Percentiles rank a stretch among this genome's conserved stretches.
Evolutionary conservation across 768 basidiomycete genomes (phyloP).

Genomic region (Lanmaoa rubissima): DNA sequence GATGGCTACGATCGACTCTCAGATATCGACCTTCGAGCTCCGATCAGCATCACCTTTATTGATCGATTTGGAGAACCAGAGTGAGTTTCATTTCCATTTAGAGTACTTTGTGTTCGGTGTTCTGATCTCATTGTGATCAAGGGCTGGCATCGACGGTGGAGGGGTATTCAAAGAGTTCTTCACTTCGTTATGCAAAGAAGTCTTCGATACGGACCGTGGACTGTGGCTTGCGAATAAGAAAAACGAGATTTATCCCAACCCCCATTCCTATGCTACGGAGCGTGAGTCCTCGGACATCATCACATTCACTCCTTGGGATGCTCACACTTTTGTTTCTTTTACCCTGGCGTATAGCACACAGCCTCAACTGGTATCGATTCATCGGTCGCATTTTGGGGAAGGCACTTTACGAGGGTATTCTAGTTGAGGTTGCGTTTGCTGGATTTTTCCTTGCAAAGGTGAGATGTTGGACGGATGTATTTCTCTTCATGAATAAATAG

Average conservation of each 20-base stretch:
- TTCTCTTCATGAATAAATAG: not conserved
- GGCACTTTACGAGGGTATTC: slow-evolving; percentile 93
- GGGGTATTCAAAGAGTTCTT: slow-evolving; percentile 98
- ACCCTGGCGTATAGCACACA: slow-evolving; percentile 54
- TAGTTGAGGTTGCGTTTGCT: slow-evolving; percentile 94
- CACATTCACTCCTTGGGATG: not conserved
- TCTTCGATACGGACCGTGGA: slow-evolving; percentile 92
- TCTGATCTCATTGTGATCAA: slow-evolving; percentile 25
- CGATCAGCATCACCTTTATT: slow-evolving; percentile 86
- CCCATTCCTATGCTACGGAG: slow-evolving; percentile 88
- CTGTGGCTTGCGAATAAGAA: slow-evolving; percentile 90
- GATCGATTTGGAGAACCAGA: slow-evolving; percentile 86
- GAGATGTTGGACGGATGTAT: slow-evolving; percentile 3
- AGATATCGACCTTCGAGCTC: slow-evolving; percentile 76
- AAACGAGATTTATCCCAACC: slow-evolving; percentile 94
- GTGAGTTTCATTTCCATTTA: slow-evolving; percentile 43
- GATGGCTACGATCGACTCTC: slow-evolving; percentile 87
- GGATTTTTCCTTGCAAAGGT: slow-evolving; percentile 92
- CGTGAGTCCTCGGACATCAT: slow-evolving; percentile 41
- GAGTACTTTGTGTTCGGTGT: not conserved
- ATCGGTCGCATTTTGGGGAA: slow-evolving; percentile 94
- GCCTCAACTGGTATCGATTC: slow-evolving; percentile 88
- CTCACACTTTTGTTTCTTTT: not conserved
- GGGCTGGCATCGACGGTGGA: slow-evolving; percentile 93
- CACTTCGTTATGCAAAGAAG: slow-evolving; percentile 89